Conservation (phyloP, 1,284 basidiomycete genomes). For the Ganoderma multipileum region DNA sequence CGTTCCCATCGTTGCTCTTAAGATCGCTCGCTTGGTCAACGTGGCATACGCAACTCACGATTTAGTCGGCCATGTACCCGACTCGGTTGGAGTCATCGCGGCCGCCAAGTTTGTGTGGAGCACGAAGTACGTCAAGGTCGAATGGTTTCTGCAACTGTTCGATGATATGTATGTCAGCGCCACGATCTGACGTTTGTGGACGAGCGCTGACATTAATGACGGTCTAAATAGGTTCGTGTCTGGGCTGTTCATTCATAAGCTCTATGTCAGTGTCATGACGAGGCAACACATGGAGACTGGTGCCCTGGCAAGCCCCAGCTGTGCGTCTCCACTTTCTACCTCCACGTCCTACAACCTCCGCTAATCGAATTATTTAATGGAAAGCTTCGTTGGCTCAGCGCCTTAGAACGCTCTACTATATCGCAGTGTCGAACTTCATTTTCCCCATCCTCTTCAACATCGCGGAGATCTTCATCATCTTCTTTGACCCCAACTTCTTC, state of each 20-base stretch:
- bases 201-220: background rate
- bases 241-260: background rate
- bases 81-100: background rate
- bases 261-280: background rate
- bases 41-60: background rate
- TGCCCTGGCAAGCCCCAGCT: background rate
- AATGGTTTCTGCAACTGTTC: constrained; percentile 39
- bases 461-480: constrained; percentile 33
- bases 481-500: constrained; percentile 17
- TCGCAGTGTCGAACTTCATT: constrained; percentile 39
- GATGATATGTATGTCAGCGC: constrained; percentile 33
- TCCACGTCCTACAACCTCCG: too few relatives aligned
- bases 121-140: constrained; percentile 25
- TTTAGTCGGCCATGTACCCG: background rate
- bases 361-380: background rate
- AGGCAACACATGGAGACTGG: background rate
- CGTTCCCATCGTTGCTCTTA: background rate
- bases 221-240: background rate
- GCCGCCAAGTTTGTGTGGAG: background rate
- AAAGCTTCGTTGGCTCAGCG: constrained; percentile 5
- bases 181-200: background rate
- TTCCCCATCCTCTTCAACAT: constrained; percentile 40
- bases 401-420: constrained; percentile 37
- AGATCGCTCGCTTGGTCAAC: constrained; percentile 5
- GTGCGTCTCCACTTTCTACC: background rate